phyloP scores from a whole-genome alignment of 495 filamentous ascomycete genomes.

The Daldinia loculata region DNA sequence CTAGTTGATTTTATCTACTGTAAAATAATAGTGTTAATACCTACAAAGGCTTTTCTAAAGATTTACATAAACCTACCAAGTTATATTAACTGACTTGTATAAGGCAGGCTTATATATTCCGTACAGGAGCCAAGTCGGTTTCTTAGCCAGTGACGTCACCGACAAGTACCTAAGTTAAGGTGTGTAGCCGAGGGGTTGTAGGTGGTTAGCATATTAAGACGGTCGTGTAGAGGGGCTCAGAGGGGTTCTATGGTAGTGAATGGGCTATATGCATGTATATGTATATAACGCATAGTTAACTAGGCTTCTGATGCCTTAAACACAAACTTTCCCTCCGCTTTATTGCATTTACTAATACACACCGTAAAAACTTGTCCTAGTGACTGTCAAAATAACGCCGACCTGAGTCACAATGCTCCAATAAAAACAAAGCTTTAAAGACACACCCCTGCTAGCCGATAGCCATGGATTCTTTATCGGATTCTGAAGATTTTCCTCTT shows the following conservation, averaged over 20 bases:
- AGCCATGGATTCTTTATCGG: slow-evolving; percentile 8
- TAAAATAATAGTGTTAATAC: too few species aligned
- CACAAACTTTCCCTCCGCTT: background rate
- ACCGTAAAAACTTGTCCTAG: background rate
- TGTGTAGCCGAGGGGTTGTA: background rate
- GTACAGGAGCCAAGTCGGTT: too few species aligned
- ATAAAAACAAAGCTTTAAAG: background rate
- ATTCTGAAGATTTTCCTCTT: slow-evolving; percentile 16
- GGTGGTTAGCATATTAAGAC: background rate
- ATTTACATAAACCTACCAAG: too few species aligned
- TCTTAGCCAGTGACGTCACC: background rate
- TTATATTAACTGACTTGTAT: too few species aligned
- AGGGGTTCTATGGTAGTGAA: background rate
- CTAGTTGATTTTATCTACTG: too few species aligned
- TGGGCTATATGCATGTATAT: slow-evolving; percentile 1
- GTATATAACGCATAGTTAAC: background rate
- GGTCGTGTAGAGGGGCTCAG: background rate
- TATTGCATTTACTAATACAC: background rate
- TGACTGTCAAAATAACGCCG: slow-evolving; percentile 1
- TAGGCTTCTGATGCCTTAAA: background rate
- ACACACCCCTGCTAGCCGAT: slow-evolving; percentile 4
- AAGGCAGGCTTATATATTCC: too few species aligned
- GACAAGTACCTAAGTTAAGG: background rate
- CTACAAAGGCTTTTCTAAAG: too few species aligned
- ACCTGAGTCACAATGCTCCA: background rate